Percentiles rank a stretch among this genome's conserved stretches.
These are phyloP conservation scores for Didymella arachidicola DNA, from an alignment of 2,329 filamentous ascomycete genomes.

Conservation along the genomic window DNA sequence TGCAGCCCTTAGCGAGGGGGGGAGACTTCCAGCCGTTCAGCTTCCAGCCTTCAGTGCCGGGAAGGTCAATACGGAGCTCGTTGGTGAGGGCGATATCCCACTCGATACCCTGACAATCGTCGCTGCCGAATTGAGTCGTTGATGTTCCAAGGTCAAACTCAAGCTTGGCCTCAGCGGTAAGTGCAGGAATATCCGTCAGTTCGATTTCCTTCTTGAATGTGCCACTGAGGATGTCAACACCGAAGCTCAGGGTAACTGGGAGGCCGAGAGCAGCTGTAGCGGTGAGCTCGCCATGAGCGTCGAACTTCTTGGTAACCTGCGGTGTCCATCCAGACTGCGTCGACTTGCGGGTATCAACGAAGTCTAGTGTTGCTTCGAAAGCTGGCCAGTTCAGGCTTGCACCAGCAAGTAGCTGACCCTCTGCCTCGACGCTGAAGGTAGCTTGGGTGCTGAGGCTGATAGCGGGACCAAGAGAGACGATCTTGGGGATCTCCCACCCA, in stretches of 20 bases:
- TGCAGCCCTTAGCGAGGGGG: conserved; percentile 15
- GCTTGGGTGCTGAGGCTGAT: conserved; percentile 12
- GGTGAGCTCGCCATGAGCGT: conserved; percentile 13
- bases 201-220: conserved; percentile 15
- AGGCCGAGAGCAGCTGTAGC: conserved; percentile 18
- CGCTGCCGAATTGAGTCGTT: conserved; percentile 12
- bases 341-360: conserved; percentile 14
- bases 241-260: conserved; percentile 15
- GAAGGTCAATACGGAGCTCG: conserved; percentile 15
- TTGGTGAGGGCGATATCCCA: conserved; percentile 19
- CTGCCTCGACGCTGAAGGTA: conserved; percentile 17
- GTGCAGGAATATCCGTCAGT: conserved; percentile 15
- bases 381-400: conserved; percentile 17
- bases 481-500: conserved; percentile 17
- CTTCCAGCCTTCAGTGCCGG: conserved; percentile 10
- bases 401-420: conserved; percentile 15
- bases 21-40: conserved; percentile 11
- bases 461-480: conserved; percentile 13
- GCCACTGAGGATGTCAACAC: conserved; percentile 11
- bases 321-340: conserved; percentile 18
- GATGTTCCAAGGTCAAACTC: conserved; percentile 17
- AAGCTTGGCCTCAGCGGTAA: conserved; percentile 18
- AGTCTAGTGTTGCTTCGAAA: conserved; percentile 13
- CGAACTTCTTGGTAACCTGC: conserved; percentile 14
- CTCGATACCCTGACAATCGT: conserved; percentile 15